Percentiles rank a stretch among this genome's conserved stretches.
Conservation (phyloP, 768 basidiomycete species). For the Omphalotus guepiniiformis region DNA sequence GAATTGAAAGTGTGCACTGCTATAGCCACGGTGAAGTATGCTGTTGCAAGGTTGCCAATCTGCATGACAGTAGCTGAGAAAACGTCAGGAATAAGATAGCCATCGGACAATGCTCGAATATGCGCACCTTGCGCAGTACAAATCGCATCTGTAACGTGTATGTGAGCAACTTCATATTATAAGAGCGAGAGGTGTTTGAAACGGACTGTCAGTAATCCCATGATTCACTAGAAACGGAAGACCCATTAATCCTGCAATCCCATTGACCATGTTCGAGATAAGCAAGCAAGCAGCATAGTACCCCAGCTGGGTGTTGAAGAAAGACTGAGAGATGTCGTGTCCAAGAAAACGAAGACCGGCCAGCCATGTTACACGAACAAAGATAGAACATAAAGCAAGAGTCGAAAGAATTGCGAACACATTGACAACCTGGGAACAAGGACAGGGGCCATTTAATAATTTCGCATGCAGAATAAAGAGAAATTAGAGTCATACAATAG, state of each 20-base stretch:
- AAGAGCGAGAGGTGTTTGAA: neutral
- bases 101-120: neutral
- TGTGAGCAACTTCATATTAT: neutral
- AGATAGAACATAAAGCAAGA: conserved; percentile 47
- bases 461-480: neutral
- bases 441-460: neutral
- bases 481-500: conserved; percentile 29
- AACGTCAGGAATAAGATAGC: neutral
- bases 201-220: conserved; percentile 47
- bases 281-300: conserved; percentile 64
- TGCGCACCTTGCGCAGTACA: conserved; percentile 60
- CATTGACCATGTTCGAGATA: conserved; percentile 51
- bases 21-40: conserved; percentile 62
- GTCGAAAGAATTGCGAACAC: conserved; percentile 52
- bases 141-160: conserved; percentile 29
- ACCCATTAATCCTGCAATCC: conserved; percentile 50
- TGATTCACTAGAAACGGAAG: conserved; percentile 42
- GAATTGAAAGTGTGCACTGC: conserved; percentile 67
- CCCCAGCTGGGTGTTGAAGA: conserved; percentile 71
- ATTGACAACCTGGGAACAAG: conserved; percentile 36
- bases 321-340: conserved; percentile 27
- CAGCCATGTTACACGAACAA: conserved; percentile 44
- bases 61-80: conserved; percentile 52
- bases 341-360: conserved; percentile 31
- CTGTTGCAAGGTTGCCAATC: conserved; percentile 54